Conservation (phyloP, 2,329 filamentous ascomycete genomes). For the Fusarium nygamai region DNA sequence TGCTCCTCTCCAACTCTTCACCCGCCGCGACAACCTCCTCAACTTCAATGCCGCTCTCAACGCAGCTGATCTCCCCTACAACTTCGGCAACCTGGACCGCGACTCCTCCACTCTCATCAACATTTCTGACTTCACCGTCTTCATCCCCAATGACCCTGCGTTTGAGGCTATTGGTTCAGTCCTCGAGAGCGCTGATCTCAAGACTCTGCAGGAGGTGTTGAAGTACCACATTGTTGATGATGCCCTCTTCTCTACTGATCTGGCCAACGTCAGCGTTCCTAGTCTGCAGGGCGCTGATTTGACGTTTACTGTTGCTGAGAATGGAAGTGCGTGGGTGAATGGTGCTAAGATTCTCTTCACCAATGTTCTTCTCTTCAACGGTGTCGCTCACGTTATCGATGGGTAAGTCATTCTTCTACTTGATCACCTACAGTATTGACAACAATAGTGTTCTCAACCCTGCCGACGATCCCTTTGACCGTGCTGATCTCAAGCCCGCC, state of each 20-base stretch:
- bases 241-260: slow-evolving; percentile 43
- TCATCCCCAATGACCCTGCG: slow-evolving; percentile 43
- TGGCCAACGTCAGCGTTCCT: slow-evolving; percentile 43
- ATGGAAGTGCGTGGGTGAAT: slow-evolving; percentile 46
- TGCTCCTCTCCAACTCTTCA: slow-evolving; percentile 45
- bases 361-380: slow-evolving; percentile 46
- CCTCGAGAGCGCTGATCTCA: slow-evolving; percentile 30
- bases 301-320: slow-evolving; percentile 45
- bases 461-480: slow-evolving; percentile 37
- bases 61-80: slow-evolving; percentile 40
- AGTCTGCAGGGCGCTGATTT: slow-evolving; percentile 39
- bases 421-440: not conserved
- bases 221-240: slow-evolving; percentile 47
- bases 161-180: slow-evolving; percentile 46
- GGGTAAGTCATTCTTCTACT: slow-evolving; percentile 21
- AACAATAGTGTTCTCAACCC: slow-evolving; percentile 40
- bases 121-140: slow-evolving; percentile 47
- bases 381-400: slow-evolving; percentile 48
- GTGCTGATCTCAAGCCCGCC: slow-evolving; percentile 34
- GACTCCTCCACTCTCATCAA: slow-evolving; percentile 35
- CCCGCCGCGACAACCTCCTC: slow-evolving; percentile 40
- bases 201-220: slow-evolving; percentile 44
- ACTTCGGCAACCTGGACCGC: slow-evolving; percentile 38
- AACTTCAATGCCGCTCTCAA: slow-evolving; percentile 45
- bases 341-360: slow-evolving; percentile 45